Base-by-base conservation (phyloP, 2,329 filamentous ascomycete genomes). In the Cyphellophora europaea region DNA sequence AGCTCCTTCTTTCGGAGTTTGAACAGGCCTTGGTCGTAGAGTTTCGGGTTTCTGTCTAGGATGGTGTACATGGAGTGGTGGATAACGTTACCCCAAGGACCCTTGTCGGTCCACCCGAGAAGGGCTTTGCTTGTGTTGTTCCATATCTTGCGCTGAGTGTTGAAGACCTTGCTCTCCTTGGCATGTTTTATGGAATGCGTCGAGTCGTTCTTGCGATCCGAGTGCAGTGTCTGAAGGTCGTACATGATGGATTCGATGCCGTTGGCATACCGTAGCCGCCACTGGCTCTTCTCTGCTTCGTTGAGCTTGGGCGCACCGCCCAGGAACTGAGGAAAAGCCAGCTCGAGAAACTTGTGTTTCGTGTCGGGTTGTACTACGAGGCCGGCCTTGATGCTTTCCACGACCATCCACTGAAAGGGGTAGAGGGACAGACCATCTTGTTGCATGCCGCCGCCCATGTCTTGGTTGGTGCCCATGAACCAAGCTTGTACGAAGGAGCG, bases 341-440 rank as follows among this genome's bases (percentile, higher is more conserved):
- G 28, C 2, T 37, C 19, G 2, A 48, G 32, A 4, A 39, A 27
- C 14, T 30, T 33, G 11, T 21, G 16, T 11, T 40, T 31, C 5
- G 21, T 17, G 19, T 35, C 35, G 13, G 33, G 37, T n/a, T 50
- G 48, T 3, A 59, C 40, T 19, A 49, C 37, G 2, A 62, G 45
- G 2, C 58, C 56, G 8, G 49, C 44, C 13, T 45, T 41, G 15
- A 49, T 44, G 32, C 49, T 52, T 41, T 63, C 60, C 8, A 57
- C 40, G 18, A 63, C 38, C 48, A 64, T 62, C 61, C 60, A 65
- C 40, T 65, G 60, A 1, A 63, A 39, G 3, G 61, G 59, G 41
- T 63, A 65, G 3, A 65, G 45, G 4, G 57, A 55, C 4, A 63
- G 43, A 3, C 61, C 59, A 33, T 61, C 58, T 3, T 58, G 49